phyloP scores from a whole-genome alignment of 352 stramenopile genomes.

The Globisporangium yorkense region DNA sequence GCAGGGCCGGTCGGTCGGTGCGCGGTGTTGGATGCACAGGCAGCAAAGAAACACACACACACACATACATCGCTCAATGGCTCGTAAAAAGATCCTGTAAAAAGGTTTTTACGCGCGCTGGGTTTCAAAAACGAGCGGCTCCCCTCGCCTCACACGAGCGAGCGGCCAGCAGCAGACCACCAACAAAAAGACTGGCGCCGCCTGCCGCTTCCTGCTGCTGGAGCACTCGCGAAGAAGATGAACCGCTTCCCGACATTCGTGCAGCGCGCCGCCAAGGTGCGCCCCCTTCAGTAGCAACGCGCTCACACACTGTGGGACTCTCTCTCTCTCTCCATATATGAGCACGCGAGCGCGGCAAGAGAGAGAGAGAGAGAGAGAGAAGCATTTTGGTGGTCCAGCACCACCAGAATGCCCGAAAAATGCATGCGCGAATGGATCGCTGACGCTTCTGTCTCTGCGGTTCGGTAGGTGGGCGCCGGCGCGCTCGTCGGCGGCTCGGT shows the following conservation, averaged over 20 bases:
- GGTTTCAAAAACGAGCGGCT: conserved; percentile 1
- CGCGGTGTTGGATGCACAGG: too few relatives aligned
- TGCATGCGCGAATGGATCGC: neutral
- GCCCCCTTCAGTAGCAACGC: neutral
- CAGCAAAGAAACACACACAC: too few relatives aligned
- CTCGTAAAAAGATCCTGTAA: neutral
- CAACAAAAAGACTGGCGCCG: conserved; percentile 44
- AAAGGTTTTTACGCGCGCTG: neutral
- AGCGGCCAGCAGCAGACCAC: conserved; percentile 14
- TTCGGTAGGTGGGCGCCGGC: conserved; percentile 51
- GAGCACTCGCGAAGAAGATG: conserved; percentile 28
- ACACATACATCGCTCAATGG: too few relatives aligned
- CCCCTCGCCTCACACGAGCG: conserved; percentile 1
- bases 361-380: neutral
- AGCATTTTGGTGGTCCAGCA: neutral
- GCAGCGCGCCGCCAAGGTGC: conserved; percentile 71
- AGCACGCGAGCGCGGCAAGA: too few relatives aligned
- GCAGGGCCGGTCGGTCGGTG: too few relatives aligned
- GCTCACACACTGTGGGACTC: neutral
- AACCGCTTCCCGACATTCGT: conserved; percentile 67
- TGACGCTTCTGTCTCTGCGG: neutral
- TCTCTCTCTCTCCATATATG: neutral
- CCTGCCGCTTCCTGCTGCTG: neutral
- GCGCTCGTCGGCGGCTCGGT: conserved; percentile 69
- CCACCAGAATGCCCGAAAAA: neutral